Evolutionary conservation across 1,139 yeast genomes (phyloP), one percentile per base, ranked within the genome.

Genomic region (Blastobotrys illinoisensis): DNA sequence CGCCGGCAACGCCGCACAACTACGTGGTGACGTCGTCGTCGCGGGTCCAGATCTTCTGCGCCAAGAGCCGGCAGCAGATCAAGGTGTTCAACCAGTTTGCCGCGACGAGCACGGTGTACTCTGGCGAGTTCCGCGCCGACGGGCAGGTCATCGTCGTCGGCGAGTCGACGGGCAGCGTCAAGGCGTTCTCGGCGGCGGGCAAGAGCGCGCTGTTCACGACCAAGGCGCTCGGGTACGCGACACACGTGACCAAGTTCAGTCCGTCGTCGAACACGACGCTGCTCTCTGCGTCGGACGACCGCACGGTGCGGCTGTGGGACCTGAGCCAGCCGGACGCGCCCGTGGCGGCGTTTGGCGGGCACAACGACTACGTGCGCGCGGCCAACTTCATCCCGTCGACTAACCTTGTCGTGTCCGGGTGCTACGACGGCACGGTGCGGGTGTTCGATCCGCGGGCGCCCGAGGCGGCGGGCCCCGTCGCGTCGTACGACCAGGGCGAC

Each of bases 21-120:
- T 88, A 93, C 74, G 98, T 97, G 21, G 90, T 93, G 24, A 86
- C 97, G 0, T 85, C 96, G 46, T 86, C 96, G 21, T 87, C 98
- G 0, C 79, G 97, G 66, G 87, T 95, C 52, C 98, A 93, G 69
- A 82, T 95, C 9, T 88, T 91, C 67, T 88, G 96, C 0, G 86
- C 97, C 18, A 88, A 89, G 69, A 93, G 99, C 0, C 79, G 98
- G 65, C 96, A 89, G 67, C 97, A 90, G 4, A 75, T 83, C 51
- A 88, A 89, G 72, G 90, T 97, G 0, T 88, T 90, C 62, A 86
- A 97, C 1, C 74, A 97, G 61, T 93, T 93, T 71, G 98, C 93
- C 64, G 55, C 49, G 7, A 49, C 55, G 46, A 51, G 23, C 2
- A 85, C 91, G 0, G 98, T 90, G 0, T 89, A 86, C 68, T 79